phyloP scores from a whole-genome alignment of 2,329 filamentous ascomycete species.

The Sporothrix schenckii region DNA sequence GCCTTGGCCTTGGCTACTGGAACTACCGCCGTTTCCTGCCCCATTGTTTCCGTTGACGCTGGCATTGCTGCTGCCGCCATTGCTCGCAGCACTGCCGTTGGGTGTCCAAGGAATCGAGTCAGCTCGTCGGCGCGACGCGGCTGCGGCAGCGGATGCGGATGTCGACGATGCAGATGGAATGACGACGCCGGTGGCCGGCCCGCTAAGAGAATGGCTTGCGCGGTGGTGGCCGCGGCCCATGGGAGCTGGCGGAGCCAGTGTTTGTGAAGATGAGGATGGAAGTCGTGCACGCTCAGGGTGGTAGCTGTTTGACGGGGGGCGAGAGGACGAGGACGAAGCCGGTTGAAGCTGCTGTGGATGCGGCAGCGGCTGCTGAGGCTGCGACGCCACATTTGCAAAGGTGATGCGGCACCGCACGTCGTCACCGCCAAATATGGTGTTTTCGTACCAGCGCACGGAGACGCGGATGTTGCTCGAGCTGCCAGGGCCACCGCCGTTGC shows the following conservation, averaged over 20 bases:
- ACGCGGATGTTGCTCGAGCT: constrained; percentile 76
- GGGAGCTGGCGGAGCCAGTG: constrained; percentile 29
- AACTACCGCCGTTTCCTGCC: constrained; percentile 25
- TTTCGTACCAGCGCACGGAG: constrained; percentile 91
- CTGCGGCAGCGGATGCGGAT: neutral
- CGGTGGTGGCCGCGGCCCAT: constrained; percentile 33
- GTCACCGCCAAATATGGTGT: constrained; percentile 95
- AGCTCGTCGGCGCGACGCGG: constrained; percentile 19
- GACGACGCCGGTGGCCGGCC: constrained; percentile 20
- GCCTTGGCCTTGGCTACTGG: constrained; percentile 48
- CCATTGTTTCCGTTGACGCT: neutral
- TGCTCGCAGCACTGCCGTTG: neutral
- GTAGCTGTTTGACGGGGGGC: constrained; percentile 35
- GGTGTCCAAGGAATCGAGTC: constrained; percentile 21
- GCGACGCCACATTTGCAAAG: constrained; percentile 77
- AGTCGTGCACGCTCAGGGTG: constrained; percentile 23
- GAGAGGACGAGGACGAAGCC: constrained; percentile 27
- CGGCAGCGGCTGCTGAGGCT: constrained; percentile 30
- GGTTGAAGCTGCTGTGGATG: constrained; percentile 21
- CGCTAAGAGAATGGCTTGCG: constrained; percentile 36
- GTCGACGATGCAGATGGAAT: constrained; percentile 14
- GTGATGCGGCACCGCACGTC: constrained; percentile 94
- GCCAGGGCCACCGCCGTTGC: constrained; percentile 6
- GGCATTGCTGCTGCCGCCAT: neutral
- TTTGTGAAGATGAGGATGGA: constrained; percentile 18